A percentile compares a stretch with the other conserved stretches of the same genome.
Evolutionary conservation across 352 stramenopile species (phyloP).

Genomic region (Hyaloperonospora brassicae): DNA sequence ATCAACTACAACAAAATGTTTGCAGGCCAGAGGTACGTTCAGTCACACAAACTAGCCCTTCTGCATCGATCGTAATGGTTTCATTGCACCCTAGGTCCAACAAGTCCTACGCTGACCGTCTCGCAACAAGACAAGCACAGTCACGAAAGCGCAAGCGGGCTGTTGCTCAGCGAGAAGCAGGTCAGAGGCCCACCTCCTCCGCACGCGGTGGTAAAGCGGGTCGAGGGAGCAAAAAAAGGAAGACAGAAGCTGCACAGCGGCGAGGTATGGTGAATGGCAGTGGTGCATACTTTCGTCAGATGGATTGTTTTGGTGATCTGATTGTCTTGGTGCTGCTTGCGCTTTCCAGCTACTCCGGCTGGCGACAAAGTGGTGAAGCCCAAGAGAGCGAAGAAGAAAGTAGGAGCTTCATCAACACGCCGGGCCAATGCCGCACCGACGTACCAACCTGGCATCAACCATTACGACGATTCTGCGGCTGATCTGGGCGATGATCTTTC

Average conservation of each 20-base stretch:
- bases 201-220: conserved; percentile 15
- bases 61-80: background rate
- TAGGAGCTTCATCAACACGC: conserved; percentile 15
- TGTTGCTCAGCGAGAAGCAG: conserved; percentile 13
- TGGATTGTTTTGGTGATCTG: conserved; percentile 2
- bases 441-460: conserved; percentile 30
- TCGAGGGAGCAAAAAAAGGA: conserved; percentile 22
- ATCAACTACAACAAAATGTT: conserved; percentile 74
- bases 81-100: conserved; percentile 12
- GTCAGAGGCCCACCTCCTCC: background rate
- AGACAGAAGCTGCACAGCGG: conserved; percentile 14
- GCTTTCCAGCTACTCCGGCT: conserved; percentile 10
- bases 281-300: background rate
- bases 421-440: conserved; percentile 28
- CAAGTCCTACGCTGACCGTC: conserved; percentile 52
- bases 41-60: background rate
- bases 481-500: conserved; percentile 48
- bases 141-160: conserved; percentile 48
- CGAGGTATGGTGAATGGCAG: conserved; percentile 17
- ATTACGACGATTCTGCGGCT: conserved; percentile 46
- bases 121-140: conserved; percentile 27
- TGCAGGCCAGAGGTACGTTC: conserved; percentile 43
- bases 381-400: conserved; percentile 24
- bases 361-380: conserved; percentile 15
- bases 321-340: background rate